Base-by-base conservation (phyloP, 2,329 filamentous ascomycete genomes). In the Fusarium stilboides region DNA sequence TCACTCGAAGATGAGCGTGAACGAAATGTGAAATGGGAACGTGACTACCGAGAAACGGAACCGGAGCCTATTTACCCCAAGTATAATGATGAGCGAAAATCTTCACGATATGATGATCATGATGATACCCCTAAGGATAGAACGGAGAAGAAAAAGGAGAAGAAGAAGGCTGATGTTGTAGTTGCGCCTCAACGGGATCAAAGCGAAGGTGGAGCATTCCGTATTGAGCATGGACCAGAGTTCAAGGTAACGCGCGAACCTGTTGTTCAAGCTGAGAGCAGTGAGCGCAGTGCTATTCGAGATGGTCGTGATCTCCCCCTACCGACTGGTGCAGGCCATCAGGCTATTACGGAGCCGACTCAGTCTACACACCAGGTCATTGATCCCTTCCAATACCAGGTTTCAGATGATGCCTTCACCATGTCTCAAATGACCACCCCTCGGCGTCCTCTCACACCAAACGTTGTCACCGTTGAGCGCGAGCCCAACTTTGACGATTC, bases 351-450 rank as follows among this genome's bases (percentile, higher is more conserved):
- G 53, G 54, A 52, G 58, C 73, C 68, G 43, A 77, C 62, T 68
- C 62, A 69, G 58, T 70, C 75, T 53, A 62, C 62, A 24, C 70
- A 62, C 72, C 71, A 75, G n/a, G 72, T 76, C 50, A 76, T 87
- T 73, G 85, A 90, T 76, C 86, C 87, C 19, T 89, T 90, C 75
- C 83, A 88, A 74, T 90, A 82, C 73, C 87, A 86, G 76, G 85
- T 89, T 63, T 69, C 81, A 42, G 81, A 86, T 62, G 82, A 86
- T 71, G 82, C 83, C n/a, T 87, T 87, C 62, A 77, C 79, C 49
- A 84, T 84, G 12, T 83, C 86, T 5, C 68, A 76, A 33, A 72
- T 77, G 57, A 73, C 76, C 22, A 81, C 80, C 14, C 80, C 82
- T 1, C 74, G 75, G 37, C 79, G 81, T 47, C 82, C 84, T 3